A percentile compares a stretch with the other conserved stretches of the same genome.
Conservation (phyloP, 1,284 basidiomycete genomes). For the Naganishia liquefaciens region DNA sequence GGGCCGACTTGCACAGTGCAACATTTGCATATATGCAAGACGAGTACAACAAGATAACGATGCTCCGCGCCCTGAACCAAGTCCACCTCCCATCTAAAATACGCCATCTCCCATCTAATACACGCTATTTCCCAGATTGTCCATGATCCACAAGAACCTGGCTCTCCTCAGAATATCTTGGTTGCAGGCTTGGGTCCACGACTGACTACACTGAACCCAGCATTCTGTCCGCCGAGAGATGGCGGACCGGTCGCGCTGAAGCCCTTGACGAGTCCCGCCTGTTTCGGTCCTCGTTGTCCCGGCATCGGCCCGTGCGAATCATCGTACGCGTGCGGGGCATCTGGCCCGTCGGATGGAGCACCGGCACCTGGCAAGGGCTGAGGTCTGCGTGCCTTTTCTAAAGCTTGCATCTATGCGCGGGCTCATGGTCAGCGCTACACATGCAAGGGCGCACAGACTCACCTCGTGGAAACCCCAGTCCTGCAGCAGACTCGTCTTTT, state of each 20-base stretch:
- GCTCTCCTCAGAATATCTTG: slow-evolving; percentile 12
- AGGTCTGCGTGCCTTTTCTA: slow-evolving; percentile 17
- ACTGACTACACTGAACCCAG: slow-evolving; percentile 29
- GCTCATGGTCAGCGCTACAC: not conserved
- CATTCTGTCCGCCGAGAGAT: slow-evolving; percentile 14
- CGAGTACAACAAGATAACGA: too few species aligned
- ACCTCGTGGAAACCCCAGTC: slow-evolving; percentile 94
- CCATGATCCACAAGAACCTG: not conserved
- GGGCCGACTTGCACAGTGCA: too few species aligned
- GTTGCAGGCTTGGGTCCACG: slow-evolving; percentile 21
- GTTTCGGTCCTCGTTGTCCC: not conserved
- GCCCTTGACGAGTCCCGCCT: slow-evolving; percentile 28
- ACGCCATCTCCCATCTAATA: not conserved
- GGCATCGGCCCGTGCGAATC: not conserved
- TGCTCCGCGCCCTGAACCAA: too few species aligned
- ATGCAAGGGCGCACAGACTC: slow-evolving; percentile 34
- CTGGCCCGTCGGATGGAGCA: not conserved
- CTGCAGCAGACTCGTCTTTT: slow-evolving; percentile 82
- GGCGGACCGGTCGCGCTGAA: slow-evolving; percentile 34
- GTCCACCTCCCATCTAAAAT: too few species aligned
- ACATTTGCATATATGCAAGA: too few species aligned
- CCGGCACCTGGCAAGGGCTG: not conserved
- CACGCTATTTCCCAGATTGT: not conserved
- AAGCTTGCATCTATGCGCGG: slow-evolving; percentile 32
- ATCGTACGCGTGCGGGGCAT: not conserved